Conservation (phyloP, 257 asterid genomes). For the Knoxia roxburghii region DNA sequence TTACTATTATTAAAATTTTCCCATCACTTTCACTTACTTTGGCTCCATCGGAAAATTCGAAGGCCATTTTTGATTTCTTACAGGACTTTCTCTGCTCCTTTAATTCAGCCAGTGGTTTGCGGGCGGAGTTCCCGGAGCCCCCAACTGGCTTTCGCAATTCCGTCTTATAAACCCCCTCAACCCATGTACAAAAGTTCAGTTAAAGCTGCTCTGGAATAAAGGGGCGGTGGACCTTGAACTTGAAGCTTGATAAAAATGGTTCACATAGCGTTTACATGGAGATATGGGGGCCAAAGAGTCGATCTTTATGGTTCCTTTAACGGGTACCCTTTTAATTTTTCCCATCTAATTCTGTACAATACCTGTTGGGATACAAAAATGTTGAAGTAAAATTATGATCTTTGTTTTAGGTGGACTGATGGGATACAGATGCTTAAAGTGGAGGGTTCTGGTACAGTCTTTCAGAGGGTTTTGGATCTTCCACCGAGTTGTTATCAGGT, state of each 20-base stretch:
- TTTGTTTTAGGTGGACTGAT: conserved; percentile 47
- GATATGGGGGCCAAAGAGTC: conserved; percentile 57
- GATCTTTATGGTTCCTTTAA: conserved; percentile 51
- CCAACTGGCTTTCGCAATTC: not conserved
- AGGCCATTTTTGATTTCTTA: conserved; percentile 7
- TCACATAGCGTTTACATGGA: conserved; percentile 57
- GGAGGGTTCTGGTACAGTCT: conserved; percentile 46
- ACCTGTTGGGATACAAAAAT: not conserved
- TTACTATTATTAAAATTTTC: no score
- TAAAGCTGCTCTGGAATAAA: not conserved
- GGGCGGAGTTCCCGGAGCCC: conserved; percentile 13
- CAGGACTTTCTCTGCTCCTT: conserved; percentile 1
- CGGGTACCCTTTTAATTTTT: conserved; percentile 38
- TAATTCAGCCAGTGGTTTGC: not conserved
- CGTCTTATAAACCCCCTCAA: not conserved
- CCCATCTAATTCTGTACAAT: not conserved
- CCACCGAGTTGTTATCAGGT: conserved; percentile 70
- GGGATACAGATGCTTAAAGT: conserved; percentile 39
- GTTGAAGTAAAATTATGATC: not conserved
- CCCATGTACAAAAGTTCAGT: not conserved
- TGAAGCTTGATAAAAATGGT: conserved; percentile 46
- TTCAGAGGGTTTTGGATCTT: conserved; percentile 53
- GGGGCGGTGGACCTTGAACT: conserved; percentile 10
- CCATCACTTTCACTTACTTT: conserved; percentile 17
- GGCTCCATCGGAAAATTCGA: conserved; percentile 19